Evolutionary conservation across 805 yeast species (phyloP).

Genomic region (Lipomyces sp.): DNA sequence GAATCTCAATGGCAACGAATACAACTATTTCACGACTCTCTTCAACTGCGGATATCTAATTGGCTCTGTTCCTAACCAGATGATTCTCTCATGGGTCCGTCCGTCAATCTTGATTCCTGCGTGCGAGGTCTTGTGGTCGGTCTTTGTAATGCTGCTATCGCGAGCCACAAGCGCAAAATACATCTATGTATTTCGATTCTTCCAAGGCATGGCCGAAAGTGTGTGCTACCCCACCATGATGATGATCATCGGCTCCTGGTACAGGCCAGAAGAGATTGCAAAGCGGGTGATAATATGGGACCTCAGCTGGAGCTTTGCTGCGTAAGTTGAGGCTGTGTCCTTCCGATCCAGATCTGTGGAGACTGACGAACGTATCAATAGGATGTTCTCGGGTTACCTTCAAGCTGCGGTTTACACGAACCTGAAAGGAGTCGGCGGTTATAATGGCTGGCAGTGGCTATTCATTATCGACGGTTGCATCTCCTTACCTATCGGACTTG

Average conservation of each 20-base stretch:
- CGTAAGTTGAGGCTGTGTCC: too few species aligned
- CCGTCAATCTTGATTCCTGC: slow-evolving; percentile 19
- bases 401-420: slow-evolving; percentile 44
- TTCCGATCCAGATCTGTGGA: slow-evolving; percentile 47
- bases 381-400: slow-evolving; percentile 45
- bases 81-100: slow-evolving; percentile 12
- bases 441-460: slow-evolving; percentile 62
- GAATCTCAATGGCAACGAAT: slow-evolving; percentile 57
- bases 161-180: slow-evolving; percentile 5
- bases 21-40: slow-evolving; percentile 42
- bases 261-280: slow-evolving; percentile 53
- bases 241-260: slow-evolving; percentile 49
- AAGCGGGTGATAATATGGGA: slow-evolving; percentile 19
- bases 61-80: slow-evolving; percentile 13
- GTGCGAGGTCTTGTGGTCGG: slow-evolving; percentile 16
- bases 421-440: slow-evolving; percentile 44
- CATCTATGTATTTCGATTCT: slow-evolving; percentile 60
- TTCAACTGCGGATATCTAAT: slow-evolving; percentile 17
- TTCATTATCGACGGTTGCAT: slow-evolving; percentile 59
- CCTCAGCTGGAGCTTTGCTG: slow-evolving; percentile 6
- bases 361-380: slow-evolving; percentile 43
- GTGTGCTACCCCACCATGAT: slow-evolving; percentile 46
- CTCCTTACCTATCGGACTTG: slow-evolving; percentile 40
- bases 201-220: slow-evolving; percentile 53
- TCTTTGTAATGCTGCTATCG: slow-evolving; percentile 12